These are phyloP conservation scores for Diaporthe humulicola DNA, from an alignment of 2,329 filamentous ascomycete genomes.

Conservation along the genomic window DNA sequence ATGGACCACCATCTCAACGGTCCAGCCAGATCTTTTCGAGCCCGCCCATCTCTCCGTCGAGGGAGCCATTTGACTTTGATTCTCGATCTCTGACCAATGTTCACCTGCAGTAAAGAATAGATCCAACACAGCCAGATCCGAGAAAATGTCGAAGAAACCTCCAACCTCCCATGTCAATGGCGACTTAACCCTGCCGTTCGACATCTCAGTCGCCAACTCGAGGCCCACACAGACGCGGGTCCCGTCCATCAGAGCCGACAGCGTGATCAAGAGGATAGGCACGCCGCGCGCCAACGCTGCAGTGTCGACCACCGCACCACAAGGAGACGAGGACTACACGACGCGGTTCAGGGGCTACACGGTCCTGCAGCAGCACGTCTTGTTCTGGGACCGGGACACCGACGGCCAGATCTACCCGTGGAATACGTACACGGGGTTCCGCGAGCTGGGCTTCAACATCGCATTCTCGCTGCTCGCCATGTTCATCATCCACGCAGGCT, in stretches of 20 bases:
- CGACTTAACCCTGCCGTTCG: not conserved
- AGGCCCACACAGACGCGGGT: not conserved
- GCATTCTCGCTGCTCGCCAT: slow-evolving; percentile 54
- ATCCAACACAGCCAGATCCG: not conserved
- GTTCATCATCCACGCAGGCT: slow-evolving; percentile 56
- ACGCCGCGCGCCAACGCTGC: not conserved
- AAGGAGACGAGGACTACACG: not conserved
- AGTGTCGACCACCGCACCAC: not conserved
- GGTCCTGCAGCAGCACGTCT: slow-evolving; percentile 55
- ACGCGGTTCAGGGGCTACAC: slow-evolving; percentile 42
- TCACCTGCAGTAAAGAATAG: no score
- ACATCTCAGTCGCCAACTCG: not conserved
- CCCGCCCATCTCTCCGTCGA: not conserved
- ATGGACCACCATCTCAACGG: not conserved
- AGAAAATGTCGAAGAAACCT: not conserved
- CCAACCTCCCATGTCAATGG: not conserved
- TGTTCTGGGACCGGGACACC: slow-evolving; percentile 57
- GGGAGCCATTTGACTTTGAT: not conserved
- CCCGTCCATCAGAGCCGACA: not conserved
- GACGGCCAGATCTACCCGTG: slow-evolving; percentile 55
- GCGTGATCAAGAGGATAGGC: not conserved
- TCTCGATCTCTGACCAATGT: not conserved
- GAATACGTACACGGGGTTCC: slow-evolving; percentile 56
- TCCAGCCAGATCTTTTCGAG: not conserved
- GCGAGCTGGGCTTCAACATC: slow-evolving; percentile 55